These are phyloP conservation scores for Ceratocystis cubensis DNA, from an alignment of 2,329 filamentous ascomycete species.

Conservation along the genomic window DNA sequence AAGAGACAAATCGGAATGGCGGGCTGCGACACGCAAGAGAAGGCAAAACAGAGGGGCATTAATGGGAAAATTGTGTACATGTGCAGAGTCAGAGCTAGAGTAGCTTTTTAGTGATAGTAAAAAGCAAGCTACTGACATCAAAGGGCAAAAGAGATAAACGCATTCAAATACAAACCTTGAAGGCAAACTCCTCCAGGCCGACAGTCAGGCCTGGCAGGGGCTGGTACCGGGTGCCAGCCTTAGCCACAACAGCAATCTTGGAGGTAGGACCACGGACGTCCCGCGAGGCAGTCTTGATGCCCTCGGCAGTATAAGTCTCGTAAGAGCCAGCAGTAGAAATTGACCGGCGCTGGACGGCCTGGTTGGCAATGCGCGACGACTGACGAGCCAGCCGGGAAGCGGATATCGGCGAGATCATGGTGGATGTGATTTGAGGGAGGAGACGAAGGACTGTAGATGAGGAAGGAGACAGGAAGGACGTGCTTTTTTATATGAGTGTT, in stretches of 20 bases:
- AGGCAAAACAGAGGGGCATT: no score
- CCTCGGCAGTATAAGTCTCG: conserved; percentile 71
- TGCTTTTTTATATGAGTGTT: not conserved
- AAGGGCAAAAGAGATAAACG: no score
- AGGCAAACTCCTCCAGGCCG: conserved; percentile 88
- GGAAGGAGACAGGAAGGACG: conserved; percentile 29
- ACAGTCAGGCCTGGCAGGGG: conserved; percentile 77
- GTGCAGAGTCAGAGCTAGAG: not conserved
- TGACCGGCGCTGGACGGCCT: conserved; percentile 40
- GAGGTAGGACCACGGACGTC: conserved; percentile 81
- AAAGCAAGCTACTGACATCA: conserved; percentile 7
- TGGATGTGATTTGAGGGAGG: conserved; percentile 37
- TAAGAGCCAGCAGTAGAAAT: conserved; percentile 61
- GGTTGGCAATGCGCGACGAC: conserved; percentile 44
- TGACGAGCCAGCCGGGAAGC: conserved; percentile 47
- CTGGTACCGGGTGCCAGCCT: conserved; percentile 90
- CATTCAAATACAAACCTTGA: conserved; percentile 54
- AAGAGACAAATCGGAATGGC: not conserved
- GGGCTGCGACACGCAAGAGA: no score
- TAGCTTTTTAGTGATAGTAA: not conserved
- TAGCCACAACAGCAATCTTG: conserved; percentile 80
- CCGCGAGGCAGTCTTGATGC: conserved; percentile 85
- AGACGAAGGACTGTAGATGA: conserved; percentile 31
- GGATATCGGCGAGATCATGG: conserved; percentile 51
- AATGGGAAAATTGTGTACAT: no score